Conservation (phyloP, 768 basidiomycete species). For the Sporobolomyces roseus region DNA sequence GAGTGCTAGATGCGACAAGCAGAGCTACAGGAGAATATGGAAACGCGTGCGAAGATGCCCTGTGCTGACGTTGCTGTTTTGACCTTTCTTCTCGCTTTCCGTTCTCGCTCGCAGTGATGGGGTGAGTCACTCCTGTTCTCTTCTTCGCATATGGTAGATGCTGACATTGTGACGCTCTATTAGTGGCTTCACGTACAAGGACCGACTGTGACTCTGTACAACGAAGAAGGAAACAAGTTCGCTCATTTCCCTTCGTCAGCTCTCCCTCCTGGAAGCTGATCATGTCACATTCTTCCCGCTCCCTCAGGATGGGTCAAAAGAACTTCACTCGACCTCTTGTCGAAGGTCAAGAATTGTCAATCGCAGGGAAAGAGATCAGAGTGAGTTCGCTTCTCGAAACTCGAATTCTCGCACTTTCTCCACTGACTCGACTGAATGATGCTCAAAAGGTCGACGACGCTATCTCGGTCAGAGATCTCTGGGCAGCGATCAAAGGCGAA, state of each 20-base stretch:
- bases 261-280: not conserved
- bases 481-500: not conserved
- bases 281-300: too few relatives aligned
- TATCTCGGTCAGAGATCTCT: constrained; percentile 1
- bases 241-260: not conserved
- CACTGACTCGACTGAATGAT: too few relatives aligned
- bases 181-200: constrained; percentile 22
- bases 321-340: not conserved
- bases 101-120: constrained; percentile 24
- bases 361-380: not conserved
- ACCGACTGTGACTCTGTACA: not conserved
- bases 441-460: constrained; percentile 12
- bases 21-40: not conserved
- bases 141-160: not conserved
- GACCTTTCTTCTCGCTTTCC: too few relatives aligned
- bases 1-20: not conserved
- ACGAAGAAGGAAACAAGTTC: constrained; percentile 28
- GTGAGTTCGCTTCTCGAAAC: not conserved
- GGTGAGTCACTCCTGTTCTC: not conserved
- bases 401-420: not conserved
- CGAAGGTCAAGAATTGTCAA: constrained; percentile 14
- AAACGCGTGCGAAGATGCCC: too few relatives aligned
- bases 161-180: not conserved
- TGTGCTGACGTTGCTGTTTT: too few relatives aligned
- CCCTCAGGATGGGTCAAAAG: not conserved